phyloP scores from a whole-genome alignment of 1,139 yeast genomes.

The Taphrina sp. region DNA sequence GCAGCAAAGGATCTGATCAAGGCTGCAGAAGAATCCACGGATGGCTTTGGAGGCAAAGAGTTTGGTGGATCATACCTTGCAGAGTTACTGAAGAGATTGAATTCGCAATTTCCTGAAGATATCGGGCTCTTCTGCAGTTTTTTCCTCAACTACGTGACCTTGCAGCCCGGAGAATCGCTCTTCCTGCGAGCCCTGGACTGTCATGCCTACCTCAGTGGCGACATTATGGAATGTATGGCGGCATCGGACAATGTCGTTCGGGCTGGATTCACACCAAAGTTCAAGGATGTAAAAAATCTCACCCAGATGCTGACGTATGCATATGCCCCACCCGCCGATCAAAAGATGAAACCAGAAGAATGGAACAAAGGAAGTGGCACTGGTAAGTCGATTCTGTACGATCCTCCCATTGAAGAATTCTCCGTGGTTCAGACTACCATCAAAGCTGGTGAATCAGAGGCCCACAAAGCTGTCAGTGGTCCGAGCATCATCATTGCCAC shows the following conservation, averaged over 20 bases:
- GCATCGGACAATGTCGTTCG: constrained; percentile 97
- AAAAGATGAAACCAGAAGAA: constrained; percentile 72
- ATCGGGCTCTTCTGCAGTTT: constrained; percentile 93
- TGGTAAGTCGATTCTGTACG: constrained; percentile 60
- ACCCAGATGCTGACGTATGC: constrained; percentile 89
- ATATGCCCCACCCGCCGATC: constrained; percentile 85
- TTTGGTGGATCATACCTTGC: constrained; percentile 26
- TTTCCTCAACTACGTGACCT: constrained; percentile 78
- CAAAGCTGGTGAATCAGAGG: constrained; percentile 50
- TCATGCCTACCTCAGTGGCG: constrained; percentile 32
- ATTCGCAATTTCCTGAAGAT: constrained; percentile 87
- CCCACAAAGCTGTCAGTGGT: constrained; percentile 65
- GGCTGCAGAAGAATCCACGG: constrained; percentile 4
- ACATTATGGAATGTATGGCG: constrained; percentile 91
- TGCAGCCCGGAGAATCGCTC: constrained; percentile 93
- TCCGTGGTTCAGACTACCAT: constrained; percentile 72
- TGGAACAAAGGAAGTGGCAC: constrained; percentile 58
- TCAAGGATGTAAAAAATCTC: constrained; percentile 90
- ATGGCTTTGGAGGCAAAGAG: constrained; percentile 27
- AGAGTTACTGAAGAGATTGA: constrained; percentile 67
- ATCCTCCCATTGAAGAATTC: constrained; percentile 97
- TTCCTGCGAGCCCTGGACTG: constrained; percentile 86
- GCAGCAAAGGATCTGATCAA: constrained; percentile 20
- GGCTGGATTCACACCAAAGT: constrained; percentile 92
- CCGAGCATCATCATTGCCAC: constrained; percentile 87